These are phyloP conservation scores for Arabidopsis arenosa DNA, from an alignment of 345 rosid species.

Conservation along the genomic window DNA sequence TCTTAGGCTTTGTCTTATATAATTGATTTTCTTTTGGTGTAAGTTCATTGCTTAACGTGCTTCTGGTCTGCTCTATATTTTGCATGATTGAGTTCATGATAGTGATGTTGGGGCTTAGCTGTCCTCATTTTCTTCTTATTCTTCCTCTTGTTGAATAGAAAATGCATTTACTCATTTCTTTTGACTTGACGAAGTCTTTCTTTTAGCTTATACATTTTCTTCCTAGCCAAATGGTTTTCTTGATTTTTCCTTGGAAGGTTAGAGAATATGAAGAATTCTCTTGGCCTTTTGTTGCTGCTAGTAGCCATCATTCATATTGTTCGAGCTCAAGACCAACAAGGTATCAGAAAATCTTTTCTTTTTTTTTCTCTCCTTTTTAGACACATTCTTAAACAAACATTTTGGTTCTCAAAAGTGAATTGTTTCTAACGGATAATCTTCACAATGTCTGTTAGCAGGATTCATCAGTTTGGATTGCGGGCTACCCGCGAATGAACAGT, in stretches of 20 bases:
- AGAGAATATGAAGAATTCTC: conserved; percentile 14
- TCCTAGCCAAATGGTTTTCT: background rate
- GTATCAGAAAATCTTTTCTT: background rate
- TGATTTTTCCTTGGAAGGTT: background rate
- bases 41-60: too few relatives aligned
- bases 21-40: too few relatives aligned
- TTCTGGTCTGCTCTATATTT: too few relatives aligned
- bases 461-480: conserved; percentile 61
- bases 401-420: background rate
- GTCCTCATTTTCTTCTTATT: background rate
- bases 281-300: background rate
- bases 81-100: too few relatives aligned
- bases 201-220: background rate
- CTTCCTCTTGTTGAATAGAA: background rate
- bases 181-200: conserved; percentile 4
- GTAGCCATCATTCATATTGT: conserved; percentile 19
- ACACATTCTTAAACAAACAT: background rate
- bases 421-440: background rate
- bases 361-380: too few relatives aligned
- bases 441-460: conserved; percentile 35
- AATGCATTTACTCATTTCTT: background rate
- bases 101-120: background rate
- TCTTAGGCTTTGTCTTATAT: too few relatives aligned
- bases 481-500: background rate
- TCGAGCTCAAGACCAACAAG: conserved; percentile 41